Evolutionary conservation across 345 rosid species (phyloP), one percentile per base, ranked within the genome.

Genomic region (Acer campestre): DNA sequence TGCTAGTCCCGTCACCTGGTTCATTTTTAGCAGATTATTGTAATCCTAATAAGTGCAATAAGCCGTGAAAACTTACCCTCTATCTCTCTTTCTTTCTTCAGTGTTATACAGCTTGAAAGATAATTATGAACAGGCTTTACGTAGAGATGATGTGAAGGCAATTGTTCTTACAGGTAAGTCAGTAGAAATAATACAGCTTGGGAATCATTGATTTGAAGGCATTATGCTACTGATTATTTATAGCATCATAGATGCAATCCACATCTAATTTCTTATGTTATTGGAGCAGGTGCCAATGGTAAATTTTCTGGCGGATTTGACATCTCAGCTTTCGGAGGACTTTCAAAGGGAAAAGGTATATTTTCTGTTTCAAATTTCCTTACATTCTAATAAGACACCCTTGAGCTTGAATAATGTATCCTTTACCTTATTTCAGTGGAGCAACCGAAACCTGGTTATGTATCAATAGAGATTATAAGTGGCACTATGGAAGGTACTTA

Each of bases 271-370:
- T 73, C 31, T 78, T 69, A 61, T 72, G 48, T 16, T 35, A 1
- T 74, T 55, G 82, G 67, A 74, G 67, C 89, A 94, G 99, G 98
- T 74, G 92, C 90, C 22, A 94, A 89, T 42, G 98, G 96, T 61
- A 97, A 85, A 83, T 97, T 97, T 82, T 94, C 98, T 77, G 98
- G 98, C 77, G 99, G 99, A 61, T 94, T 93, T 87, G 99, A 94
- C 80, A 92, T 97, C 61, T 51, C 92, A 31, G 86, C 88, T 56
- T 97, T 97, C 67, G 90, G 90, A 62, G 89, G 83, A 73, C n/a
- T 94, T 61, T 94, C 86, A 80, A 70, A 77, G 51, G 97, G 92
- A 79, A 84, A 83, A 6, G 80, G 99, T 90, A 82, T 78, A 82
- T 80, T 65, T 42, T 58, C 64, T 79, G 1, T 31, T 65, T 69